These are phyloP conservation scores for Russula virescens DNA, from an alignment of 768 basidiomycete species.

Conservation along the genomic window DNA sequence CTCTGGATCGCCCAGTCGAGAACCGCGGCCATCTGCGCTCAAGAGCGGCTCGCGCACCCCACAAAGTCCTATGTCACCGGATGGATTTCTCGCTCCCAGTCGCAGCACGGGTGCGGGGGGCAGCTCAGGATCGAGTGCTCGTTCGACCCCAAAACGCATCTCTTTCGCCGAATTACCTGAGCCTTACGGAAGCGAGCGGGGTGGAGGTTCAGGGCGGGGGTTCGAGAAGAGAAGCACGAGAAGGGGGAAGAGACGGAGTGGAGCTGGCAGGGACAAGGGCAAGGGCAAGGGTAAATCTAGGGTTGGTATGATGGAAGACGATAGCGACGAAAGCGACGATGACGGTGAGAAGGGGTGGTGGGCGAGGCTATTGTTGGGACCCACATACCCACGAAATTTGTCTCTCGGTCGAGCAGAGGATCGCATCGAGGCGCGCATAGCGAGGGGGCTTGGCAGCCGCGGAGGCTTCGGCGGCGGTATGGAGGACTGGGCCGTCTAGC, in stretches of 20 bases:
- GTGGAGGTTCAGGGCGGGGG: conserved; percentile 21
- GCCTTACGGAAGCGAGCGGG: conserved; percentile 38
- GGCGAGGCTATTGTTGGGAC: conserved; percentile 31
- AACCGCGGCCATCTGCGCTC: conserved; percentile 48
- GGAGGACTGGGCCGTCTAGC: conserved; percentile 47
- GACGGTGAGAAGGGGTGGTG: conserved; percentile 28
- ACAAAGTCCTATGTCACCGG: conserved; percentile 33
- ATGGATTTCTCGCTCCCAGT: conserved; percentile 16
- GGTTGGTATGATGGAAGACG: conserved; percentile 25
- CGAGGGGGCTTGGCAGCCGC: conserved; percentile 33
- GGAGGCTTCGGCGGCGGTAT: conserved; percentile 38
- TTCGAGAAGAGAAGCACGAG: conserved; percentile 23
- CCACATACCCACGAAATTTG: conserved; percentile 17
- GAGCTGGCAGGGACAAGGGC: conserved; percentile 26
- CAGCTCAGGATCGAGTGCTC: conserved; percentile 42
- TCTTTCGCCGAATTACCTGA: conserved; percentile 74
- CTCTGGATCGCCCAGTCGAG: conserved; percentile 57
- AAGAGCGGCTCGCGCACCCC: conserved; percentile 30
- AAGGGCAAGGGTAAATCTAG: conserved; percentile 34
- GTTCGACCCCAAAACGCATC: conserved; percentile 66
- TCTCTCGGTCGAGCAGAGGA: conserved; percentile 44
- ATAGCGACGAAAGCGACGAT: conserved; percentile 2
- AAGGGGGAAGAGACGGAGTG: conserved; percentile 24
- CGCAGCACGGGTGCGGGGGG: conserved; percentile 29
- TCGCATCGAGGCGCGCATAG: conserved; percentile 33